phyloP scores from a whole-genome alignment of 2,329 filamentous ascomycete species.

The Sporothrix mexicana region DNA sequence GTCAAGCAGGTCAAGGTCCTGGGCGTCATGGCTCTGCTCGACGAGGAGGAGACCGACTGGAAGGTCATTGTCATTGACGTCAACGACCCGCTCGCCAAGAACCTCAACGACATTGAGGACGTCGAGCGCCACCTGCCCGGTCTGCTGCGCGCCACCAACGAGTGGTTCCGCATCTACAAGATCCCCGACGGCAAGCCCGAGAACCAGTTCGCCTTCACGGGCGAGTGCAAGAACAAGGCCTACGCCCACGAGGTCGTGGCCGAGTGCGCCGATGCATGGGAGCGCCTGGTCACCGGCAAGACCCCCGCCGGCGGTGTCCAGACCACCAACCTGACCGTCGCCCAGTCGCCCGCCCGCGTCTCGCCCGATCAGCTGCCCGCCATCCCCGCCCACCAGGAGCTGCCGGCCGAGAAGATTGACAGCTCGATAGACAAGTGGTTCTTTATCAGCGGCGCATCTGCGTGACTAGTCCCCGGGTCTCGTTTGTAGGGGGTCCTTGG shows the following conservation, averaged over 20 bases:
- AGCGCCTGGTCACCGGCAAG: conserved; percentile 93
- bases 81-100: conserved; percentile 93
- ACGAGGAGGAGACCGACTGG: conserved; percentile 99
- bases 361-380: conserved; percentile 72
- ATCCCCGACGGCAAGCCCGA: conserved; percentile 99
- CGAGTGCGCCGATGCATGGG: conserved; percentile 97
- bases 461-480: conserved; percentile 54
- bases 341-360: conserved; percentile 74
- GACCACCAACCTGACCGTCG: conserved; percentile 81
- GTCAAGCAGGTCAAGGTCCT: conserved; percentile 99
- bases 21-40: conserved; percentile 97
- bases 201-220: conserved; percentile 99
- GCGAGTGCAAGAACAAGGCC: conserved; percentile 99
- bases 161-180: conserved; percentile 99
- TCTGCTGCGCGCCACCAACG: conserved; percentile 95
- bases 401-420: conserved; percentile 87
- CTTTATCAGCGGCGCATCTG: conserved; percentile 97
- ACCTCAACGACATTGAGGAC: conserved; percentile 98
- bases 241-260: conserved; percentile 95
- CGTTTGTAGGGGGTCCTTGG: conserved; percentile 32
- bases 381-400: conserved; percentile 80
- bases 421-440: conserved; percentile 99
- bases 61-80: conserved; percentile 99
- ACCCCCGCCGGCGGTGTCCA: conserved; percentile 76
- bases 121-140: conserved; percentile 98